A percentile compares a stretch with the other conserved stretches of the same genome.
phyloP scores from a whole-genome alignment of 352 stramenopile genomes.

The Lagenidium sp. region DNA sequence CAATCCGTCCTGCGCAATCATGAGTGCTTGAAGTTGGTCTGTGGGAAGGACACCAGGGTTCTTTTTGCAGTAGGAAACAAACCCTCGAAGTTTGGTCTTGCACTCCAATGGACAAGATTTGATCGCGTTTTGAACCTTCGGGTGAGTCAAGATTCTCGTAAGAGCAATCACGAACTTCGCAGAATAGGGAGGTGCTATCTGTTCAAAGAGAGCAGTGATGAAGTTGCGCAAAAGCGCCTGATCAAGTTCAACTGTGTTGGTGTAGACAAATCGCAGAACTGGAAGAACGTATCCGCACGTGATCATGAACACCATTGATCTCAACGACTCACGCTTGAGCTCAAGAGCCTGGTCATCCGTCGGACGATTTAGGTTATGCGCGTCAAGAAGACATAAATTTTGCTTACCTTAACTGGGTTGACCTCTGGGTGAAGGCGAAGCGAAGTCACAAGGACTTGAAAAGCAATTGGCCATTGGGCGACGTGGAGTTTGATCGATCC shows the following conservation, averaged over 20 bases:
- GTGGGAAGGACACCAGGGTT: conserved; percentile 41
- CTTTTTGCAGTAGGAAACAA: conserved; percentile 62
- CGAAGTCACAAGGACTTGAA: conserved; percentile 68
- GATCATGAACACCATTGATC: conserved; percentile 85
- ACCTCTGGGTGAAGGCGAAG: conserved; percentile 65
- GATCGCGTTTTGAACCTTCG: conserved; percentile 78
- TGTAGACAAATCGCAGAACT: conserved; percentile 75
- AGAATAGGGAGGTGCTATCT: conserved; percentile 70
- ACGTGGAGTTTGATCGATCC: conserved; percentile 70
- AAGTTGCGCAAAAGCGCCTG: conserved; percentile 82
- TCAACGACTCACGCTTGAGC: conserved; percentile 74
- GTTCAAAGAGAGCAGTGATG: conserved; percentile 66
- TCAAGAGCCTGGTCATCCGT: conserved; percentile 37
- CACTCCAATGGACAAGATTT: conserved; percentile 71
- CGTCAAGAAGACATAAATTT: not conserved
- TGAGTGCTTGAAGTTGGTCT: conserved; percentile 58
- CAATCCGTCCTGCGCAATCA: conserved; percentile 30
- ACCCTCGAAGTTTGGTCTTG: conserved; percentile 63
- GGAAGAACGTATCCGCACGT: conserved; percentile 79
- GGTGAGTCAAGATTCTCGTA: conserved; percentile 69
- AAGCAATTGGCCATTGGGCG: conserved; percentile 77
- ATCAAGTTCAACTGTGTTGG: conserved; percentile 73
- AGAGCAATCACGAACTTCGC: conserved; percentile 61
- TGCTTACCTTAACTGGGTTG: conserved; percentile 69
- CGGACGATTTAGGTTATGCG: not conserved